A percentile compares a stretch with the other conserved stretches of the same genome.
Conservation (phyloP, 306 rosid species). For the Trichosanthes truncata region DNA sequence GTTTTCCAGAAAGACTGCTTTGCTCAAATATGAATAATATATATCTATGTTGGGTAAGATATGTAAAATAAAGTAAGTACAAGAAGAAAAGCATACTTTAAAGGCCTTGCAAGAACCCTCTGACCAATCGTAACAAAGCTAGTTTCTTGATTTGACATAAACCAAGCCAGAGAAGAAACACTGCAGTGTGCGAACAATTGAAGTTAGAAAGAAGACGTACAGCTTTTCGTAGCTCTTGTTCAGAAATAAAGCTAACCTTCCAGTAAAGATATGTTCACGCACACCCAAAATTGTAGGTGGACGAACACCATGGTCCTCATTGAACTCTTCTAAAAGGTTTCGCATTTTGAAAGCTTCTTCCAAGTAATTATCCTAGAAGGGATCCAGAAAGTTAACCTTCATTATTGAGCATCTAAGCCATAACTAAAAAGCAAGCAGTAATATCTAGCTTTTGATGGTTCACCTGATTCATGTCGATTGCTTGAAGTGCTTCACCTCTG, state of each 20-base stretch:
- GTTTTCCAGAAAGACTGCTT: not conserved
- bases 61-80: slow-evolving; percentile 8
- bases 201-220: not conserved
- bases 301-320: slow-evolving; percentile 93
- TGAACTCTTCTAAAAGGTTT: slow-evolving; percentile 92
- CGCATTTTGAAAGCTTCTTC: slow-evolving; percentile 99
- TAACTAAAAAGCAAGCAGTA: slow-evolving; percentile 9
- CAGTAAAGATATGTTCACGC: slow-evolving; percentile 96
- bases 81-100: slow-evolving; percentile 54
- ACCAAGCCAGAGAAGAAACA: slow-evolving; percentile 99
- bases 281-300: slow-evolving; percentile 90
- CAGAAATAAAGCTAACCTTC: slow-evolving; percentile 50
- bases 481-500: slow-evolving; percentile 96
- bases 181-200: slow-evolving; percentile 29
- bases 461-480: slow-evolving; percentile 99
- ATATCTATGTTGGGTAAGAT: not conserved
- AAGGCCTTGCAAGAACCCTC: slow-evolving; percentile 94
- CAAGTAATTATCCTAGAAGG: slow-evolving; percentile 81
- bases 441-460: slow-evolving; percentile 15
- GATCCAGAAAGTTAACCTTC: slow-evolving; percentile 17
- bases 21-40: not conserved
- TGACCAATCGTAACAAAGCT: slow-evolving; percentile 95
- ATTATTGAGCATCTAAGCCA: slow-evolving; percentile 19
- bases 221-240: slow-evolving; percentile 2
- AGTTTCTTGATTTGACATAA: slow-evolving; percentile 98